A percentile compares a stretch with the other conserved stretches of the same genome.
Conservation (phyloP, 257 asterid species). For the Solanum piurae region DNA sequence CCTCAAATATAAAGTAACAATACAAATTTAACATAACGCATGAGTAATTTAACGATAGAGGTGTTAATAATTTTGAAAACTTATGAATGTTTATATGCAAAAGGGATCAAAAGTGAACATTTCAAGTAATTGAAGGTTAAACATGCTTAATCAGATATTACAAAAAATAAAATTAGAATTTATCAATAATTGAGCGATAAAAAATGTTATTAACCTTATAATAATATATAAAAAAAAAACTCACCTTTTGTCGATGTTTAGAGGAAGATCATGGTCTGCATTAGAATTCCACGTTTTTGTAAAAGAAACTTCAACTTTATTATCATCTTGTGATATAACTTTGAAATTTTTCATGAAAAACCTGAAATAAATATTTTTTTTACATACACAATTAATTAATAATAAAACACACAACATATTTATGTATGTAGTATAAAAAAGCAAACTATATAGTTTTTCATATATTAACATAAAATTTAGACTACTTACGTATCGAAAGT, state of each 20-base stretch:
- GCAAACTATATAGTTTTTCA: background rate
- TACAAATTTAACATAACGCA: background rate
- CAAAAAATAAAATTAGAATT: background rate
- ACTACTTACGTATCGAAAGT: conserved; percentile 24
- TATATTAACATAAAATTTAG: background rate
- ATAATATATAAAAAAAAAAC: background rate
- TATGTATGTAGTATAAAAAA: background rate
- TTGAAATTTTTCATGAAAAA: conserved; percentile 22
- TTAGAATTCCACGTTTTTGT: conserved; percentile 30
- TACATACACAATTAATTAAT: background rate
- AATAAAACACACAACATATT: background rate
- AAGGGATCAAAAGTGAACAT: background rate
- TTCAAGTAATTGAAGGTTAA: background rate
- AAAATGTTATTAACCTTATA: background rate
- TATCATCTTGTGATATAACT: conserved; percentile 19
- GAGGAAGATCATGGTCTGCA: conserved; percentile 15
- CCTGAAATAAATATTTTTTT: background rate
- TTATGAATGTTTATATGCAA: background rate
- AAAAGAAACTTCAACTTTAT: conserved; percentile 60
- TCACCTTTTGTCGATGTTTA: conserved; percentile 43
- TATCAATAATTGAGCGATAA: background rate
- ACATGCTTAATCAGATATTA: background rate
- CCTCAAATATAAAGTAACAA: background rate
- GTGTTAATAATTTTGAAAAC: background rate
- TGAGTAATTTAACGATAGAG: background rate